phyloP scores from a whole-genome alignment of 2,329 filamentous ascomycete species.

The Zasmidium angulare region DNA sequence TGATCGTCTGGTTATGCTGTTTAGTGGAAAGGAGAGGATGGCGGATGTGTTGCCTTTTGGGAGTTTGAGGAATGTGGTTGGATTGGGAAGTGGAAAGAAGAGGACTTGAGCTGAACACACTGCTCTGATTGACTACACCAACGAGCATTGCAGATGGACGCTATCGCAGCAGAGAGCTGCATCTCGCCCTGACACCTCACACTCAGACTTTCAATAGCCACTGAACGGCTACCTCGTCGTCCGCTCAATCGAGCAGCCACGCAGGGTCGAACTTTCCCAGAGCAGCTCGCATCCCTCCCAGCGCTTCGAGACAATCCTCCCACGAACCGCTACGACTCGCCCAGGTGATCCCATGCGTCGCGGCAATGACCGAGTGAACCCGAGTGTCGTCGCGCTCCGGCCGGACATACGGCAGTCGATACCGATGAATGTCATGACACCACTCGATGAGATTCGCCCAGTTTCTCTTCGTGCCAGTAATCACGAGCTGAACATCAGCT shows the following conservation, averaged over 20 bases:
- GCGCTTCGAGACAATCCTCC: background rate
- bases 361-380: background rate
- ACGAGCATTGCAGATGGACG: background rate
- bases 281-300: background rate
- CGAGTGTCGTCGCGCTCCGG: background rate
- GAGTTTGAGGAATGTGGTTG: constrained; percentile 65
- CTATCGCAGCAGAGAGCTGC: background rate
- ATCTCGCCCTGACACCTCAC: background rate
- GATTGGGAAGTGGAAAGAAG: constrained; percentile 24
- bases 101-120: constrained; percentile 2
- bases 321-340: background rate
- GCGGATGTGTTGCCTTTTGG: constrained; percentile 87
- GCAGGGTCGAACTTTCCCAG: background rate
- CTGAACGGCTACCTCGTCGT: too few relatives aligned
- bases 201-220: background rate
- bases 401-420: background rate
- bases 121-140: too few relatives aligned
- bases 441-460: background rate
- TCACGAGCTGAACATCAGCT: background rate
- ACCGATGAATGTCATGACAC: background rate
- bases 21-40: constrained; percentile 76
- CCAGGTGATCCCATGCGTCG: background rate
- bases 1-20: constrained; percentile 88
- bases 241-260: background rate
- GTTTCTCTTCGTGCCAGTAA: background rate